A percentile compares a stretch with the other conserved stretches of the same genome.
phyloP scores from a whole-genome alignment of 2,329 filamentous ascomycete species.

The Phyllosticta citrichinensis region DNA sequence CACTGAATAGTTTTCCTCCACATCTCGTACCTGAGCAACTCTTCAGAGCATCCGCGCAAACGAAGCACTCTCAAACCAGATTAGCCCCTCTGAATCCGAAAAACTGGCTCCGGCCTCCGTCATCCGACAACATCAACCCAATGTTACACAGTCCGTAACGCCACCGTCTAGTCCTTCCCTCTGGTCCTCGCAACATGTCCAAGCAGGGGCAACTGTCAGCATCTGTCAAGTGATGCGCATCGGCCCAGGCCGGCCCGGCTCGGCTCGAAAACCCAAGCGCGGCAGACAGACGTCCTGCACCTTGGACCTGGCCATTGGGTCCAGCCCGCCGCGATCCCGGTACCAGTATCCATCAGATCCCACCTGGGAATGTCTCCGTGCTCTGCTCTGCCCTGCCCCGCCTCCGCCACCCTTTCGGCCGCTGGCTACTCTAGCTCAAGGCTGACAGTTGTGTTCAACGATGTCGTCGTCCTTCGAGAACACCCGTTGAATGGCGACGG shows the following conservation, averaged over 20 bases:
- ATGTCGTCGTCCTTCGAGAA: too few species aligned
- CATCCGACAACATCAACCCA: background rate
- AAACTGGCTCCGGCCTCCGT: background rate
- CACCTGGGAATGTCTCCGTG: background rate
- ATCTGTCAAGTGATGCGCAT: background rate
- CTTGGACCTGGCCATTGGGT: background rate
- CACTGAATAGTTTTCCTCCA: background rate
- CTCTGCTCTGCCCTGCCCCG: too few species aligned
- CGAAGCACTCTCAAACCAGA: background rate
- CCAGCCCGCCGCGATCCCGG: background rate
- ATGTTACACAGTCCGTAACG: background rate
- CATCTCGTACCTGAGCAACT: background rate
- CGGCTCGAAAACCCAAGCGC: too few species aligned
- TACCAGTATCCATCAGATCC: background rate
- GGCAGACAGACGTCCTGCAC: background rate
- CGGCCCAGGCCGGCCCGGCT: background rate
- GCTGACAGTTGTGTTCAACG: too few species aligned
- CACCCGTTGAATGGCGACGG: too few species aligned
- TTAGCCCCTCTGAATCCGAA: background rate
- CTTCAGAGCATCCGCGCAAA: background rate
- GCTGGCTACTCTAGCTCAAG: too few species aligned
- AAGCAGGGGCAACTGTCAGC: background rate
- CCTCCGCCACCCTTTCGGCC: too few species aligned
- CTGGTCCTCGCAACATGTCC: background rate
- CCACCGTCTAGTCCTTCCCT: background rate